Conservation (phyloP, 164 flowering plant species). For the Chimonanthus salicifolius region DNA sequence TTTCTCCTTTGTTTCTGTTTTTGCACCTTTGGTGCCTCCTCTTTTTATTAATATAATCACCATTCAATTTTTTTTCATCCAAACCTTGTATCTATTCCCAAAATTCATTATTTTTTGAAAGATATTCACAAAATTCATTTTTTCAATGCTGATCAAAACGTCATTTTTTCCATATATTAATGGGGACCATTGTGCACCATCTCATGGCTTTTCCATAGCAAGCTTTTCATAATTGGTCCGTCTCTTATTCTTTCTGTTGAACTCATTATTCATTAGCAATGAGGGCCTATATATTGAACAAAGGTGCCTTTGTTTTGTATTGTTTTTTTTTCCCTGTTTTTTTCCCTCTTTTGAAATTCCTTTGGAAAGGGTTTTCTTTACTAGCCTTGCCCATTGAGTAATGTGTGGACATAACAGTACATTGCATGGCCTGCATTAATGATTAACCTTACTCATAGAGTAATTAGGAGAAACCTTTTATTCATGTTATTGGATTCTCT, state of each 20-base stretch:
- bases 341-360: not conserved
- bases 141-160: too few relatives aligned
- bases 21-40: too few relatives aligned
- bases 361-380: not conserved
- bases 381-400: not conserved
- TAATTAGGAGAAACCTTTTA: not conserved
- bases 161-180: not conserved
- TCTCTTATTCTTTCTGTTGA: not conserved
- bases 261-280: not conserved
- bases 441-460: not conserved
- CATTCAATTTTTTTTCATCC: too few relatives aligned
- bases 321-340: not conserved
- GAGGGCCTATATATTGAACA: not conserved
- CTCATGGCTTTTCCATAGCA: not conserved
- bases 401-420: not conserved
- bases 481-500: not conserved
- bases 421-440: not conserved
- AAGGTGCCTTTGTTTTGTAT: too few relatives aligned
- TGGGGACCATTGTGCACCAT: not conserved
- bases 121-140: too few relatives aligned
- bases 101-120: too few relatives aligned
- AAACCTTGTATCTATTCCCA: too few relatives aligned
- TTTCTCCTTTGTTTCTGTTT: too few relatives aligned
- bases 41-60: too few relatives aligned
- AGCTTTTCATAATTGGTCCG: not conserved